These are phyloP conservation scores for Wickerhamiella alocasiicola DNA, from an alignment of 805 yeast genomes.

Conservation along the genomic window DNA sequence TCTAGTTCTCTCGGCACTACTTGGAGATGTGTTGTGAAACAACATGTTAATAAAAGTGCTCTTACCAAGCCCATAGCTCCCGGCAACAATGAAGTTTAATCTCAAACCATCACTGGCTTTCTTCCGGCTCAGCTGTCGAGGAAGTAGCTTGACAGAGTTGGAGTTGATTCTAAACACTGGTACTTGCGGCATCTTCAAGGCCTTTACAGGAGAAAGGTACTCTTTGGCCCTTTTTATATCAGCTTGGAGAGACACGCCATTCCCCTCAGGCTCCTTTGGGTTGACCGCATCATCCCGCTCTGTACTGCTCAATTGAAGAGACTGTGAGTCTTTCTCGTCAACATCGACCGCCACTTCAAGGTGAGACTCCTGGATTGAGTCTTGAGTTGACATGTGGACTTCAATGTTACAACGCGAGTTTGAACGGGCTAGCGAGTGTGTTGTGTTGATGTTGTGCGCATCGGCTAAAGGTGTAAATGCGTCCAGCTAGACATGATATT, in stretches of 20 bases:
- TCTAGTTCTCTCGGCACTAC: not conserved
- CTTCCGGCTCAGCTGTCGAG: constrained; percentile 32
- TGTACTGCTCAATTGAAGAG: not conserved
- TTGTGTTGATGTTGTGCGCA: no score
- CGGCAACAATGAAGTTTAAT: constrained; percentile 58
- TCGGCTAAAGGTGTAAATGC: no score
- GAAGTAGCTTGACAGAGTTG: not conserved
- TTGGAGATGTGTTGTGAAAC: constrained; percentile 29
- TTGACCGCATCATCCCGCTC: not conserved
- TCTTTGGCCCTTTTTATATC: not conserved
- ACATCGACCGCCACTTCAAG: not conserved
- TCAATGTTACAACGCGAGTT: not conserved
- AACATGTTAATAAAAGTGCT: constrained; percentile 82
- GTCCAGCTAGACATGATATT: no score
- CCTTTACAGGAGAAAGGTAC: not conserved
- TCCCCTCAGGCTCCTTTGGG: not conserved
- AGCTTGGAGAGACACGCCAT: not conserved
- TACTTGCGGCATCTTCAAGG: not conserved
- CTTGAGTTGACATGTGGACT: not conserved
- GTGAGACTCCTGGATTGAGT: not conserved
- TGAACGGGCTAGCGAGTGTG: not conserved
- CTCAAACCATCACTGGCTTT: constrained; percentile 43
- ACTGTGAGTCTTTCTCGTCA: not conserved
- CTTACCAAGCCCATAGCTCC: constrained; percentile 86
- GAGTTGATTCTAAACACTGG: not conserved